phyloP scores from a whole-genome alignment of 2,329 filamentous ascomycete species.

The Didymella pinodella region DNA sequence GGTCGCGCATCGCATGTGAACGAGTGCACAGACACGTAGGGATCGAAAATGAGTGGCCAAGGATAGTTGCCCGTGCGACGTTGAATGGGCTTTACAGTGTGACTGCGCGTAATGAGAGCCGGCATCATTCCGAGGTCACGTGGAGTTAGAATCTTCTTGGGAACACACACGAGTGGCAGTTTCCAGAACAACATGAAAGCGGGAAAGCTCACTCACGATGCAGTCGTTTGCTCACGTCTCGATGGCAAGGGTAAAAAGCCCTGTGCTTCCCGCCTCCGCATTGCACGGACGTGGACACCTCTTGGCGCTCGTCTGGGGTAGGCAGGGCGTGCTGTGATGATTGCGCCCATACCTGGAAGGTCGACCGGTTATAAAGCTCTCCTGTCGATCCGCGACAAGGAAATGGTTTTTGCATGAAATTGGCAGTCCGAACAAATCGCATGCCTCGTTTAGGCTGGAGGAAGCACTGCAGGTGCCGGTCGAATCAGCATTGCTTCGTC shows the following conservation, averaged over 20 bases:
- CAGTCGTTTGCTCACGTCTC: not conserved
- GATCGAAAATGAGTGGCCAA: slow-evolving; percentile 1
- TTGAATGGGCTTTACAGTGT: not conserved
- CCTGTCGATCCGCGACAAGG: not conserved
- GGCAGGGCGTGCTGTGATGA: not conserved
- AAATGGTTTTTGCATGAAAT: not conserved
- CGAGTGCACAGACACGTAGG: slow-evolving; percentile 6
- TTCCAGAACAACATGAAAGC: not conserved
- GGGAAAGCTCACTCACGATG: not conserved
- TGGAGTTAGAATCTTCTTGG: not conserved
- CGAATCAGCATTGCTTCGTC: slow-evolving; percentile 1
- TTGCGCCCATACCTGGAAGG: not conserved
- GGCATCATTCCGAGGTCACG: not conserved
- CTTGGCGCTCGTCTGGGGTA: slow-evolving; percentile 1
- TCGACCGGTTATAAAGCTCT: not conserved
- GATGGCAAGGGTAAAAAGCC: not conserved
- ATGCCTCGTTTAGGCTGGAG: not conserved
- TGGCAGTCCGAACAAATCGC: not conserved
- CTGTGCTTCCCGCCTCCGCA: slow-evolving; percentile 8
- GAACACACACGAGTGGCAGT: no score
- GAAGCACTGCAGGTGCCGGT: slow-evolving; percentile 8
- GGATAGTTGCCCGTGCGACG: slow-evolving; percentile 13
- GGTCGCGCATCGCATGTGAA: slow-evolving; percentile 6
- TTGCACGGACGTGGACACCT: slow-evolving; percentile 2
- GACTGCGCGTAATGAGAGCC: not conserved